Percentiles rank a stretch among this genome's conserved stretches.
Evolutionary conservation across 2,329 filamentous ascomycete species (phyloP).

Genomic region (Peltaster fructicola): DNA sequence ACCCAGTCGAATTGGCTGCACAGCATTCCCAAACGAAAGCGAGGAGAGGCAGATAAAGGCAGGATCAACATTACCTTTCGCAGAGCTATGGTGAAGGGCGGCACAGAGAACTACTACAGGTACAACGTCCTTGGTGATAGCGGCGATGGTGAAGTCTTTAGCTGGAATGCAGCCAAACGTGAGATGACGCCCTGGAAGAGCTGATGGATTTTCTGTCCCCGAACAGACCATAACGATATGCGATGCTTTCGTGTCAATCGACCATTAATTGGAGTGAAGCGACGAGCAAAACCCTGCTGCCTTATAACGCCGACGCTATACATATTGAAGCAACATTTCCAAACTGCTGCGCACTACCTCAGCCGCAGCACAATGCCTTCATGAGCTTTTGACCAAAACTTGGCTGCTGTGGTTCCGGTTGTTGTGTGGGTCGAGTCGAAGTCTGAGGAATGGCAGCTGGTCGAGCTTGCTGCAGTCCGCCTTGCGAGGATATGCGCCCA

Average conservation of each 20-base stretch:
- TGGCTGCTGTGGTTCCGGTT: slow-evolving; percentile 48
- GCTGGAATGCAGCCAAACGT: slow-evolving; percentile 41
- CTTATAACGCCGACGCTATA: no score
- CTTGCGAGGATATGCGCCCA: slow-evolving; percentile 2
- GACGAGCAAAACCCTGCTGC: no score
- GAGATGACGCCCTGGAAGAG: slow-evolving; percentile 30
- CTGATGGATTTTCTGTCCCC: slow-evolving; percentile 1
- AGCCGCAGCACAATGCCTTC: slow-evolving; percentile 81
- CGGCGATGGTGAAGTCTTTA: slow-evolving; percentile 49
- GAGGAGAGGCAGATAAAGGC: slow-evolving; percentile 41
- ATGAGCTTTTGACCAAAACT: slow-evolving; percentile 73
- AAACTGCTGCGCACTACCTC: no score
- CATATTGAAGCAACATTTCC: no score
- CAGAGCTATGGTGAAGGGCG: slow-evolving; percentile 49
- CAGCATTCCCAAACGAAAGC: slow-evolving; percentile 57
- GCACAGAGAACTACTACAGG: slow-evolving; percentile 68
- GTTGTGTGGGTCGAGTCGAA: slow-evolving; percentile 3
- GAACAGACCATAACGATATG: no score
- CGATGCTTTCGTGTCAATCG: no score
- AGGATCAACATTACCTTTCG: slow-evolving; percentile 63
- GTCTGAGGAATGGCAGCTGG: slow-evolving; percentile 34
- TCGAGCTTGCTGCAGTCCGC: slow-evolving; percentile 27
- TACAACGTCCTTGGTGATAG: no score
- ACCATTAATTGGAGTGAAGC: no score
- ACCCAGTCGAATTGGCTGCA: slow-evolving; percentile 68